A percentile compares a stretch with the other conserved stretches of the same genome.
Evolutionary conservation across 331 rosid species (phyloP).

Genomic region (Acacia pycnantha): DNA sequence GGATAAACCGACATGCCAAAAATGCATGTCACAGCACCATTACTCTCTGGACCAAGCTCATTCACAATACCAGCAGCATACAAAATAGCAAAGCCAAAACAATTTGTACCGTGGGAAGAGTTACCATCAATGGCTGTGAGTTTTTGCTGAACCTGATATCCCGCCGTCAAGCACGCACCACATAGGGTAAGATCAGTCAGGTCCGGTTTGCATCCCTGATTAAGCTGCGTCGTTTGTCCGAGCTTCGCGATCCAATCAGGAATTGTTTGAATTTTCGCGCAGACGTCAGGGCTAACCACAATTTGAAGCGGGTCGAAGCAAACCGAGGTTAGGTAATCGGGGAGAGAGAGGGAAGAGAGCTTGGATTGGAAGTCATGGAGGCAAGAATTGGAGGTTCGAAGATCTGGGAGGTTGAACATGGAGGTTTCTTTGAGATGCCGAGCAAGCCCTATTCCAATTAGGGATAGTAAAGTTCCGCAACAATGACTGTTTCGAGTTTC

Average conservation of each 20-base stretch:
- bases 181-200: constrained; percentile 48
- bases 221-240: constrained; percentile 41
- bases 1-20: constrained; percentile 38
- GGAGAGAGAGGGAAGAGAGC: constrained; percentile 50
- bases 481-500: constrained; percentile 33
- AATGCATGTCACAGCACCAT: constrained; percentile 52
- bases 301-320: constrained; percentile 69
- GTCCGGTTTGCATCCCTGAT: constrained; percentile 56
- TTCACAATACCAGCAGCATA: constrained; percentile 88
- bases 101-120: constrained; percentile 51
- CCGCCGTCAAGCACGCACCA: constrained; percentile 48
- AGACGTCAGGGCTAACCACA: constrained; percentile 47
- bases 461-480: constrained; percentile 59
- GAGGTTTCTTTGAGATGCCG: constrained; percentile 53
- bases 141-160: constrained; percentile 26
- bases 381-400: constrained; percentile 57
- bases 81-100: constrained; percentile 57
- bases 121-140: constrained; percentile 58
- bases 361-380: constrained; percentile 59
- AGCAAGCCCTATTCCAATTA: constrained; percentile 63
- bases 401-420: constrained; percentile 54
- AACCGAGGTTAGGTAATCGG: constrained; percentile 39
- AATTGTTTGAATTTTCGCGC: constrained; percentile 51
- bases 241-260: constrained; percentile 59
- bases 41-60: constrained; percentile 65